Evolutionary conservation across 495 filamentous ascomycete species (phyloP).

Genomic region (Tirmania nivea): DNA sequence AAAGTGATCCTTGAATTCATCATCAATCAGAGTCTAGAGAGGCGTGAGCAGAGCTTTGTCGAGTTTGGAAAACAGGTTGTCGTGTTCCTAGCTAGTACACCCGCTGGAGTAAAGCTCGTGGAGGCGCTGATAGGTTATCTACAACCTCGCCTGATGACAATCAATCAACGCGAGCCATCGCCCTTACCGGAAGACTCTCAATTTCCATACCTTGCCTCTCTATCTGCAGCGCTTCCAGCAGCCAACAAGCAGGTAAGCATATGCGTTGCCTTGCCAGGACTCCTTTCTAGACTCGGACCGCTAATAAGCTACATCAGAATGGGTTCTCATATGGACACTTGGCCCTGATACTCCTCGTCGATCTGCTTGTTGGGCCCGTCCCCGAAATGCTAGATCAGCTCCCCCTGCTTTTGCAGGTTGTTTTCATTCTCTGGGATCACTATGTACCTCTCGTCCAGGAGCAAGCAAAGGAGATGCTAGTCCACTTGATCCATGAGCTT

Average conservation of each 20-base stretch:
- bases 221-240: constrained; percentile 55
- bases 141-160: constrained; percentile 40
- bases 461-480: constrained; percentile 90
- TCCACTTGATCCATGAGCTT: constrained; percentile 91
- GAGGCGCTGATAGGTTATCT: constrained; percentile 44
- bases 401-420: constrained; percentile 68
- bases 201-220: constrained; percentile 74
- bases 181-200: constrained; percentile 50
- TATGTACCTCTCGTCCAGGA: constrained; percentile 91
- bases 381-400: constrained; percentile 55
- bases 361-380: constrained; percentile 84
- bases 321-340: constrained; percentile 84
- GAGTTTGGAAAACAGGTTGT: constrained; percentile 95
- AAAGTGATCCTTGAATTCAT: constrained; percentile 88
- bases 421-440: constrained; percentile 89
- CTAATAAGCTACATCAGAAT: constrained; percentile 21
- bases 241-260: constrained; percentile 57
- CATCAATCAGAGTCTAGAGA: constrained; percentile 75
- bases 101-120: constrained; percentile 74
- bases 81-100: constrained; percentile 80
- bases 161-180: constrained; percentile 29
- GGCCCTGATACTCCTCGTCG: constrained; percentile 79
- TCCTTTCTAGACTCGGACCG: constrained; percentile 8
- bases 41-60: constrained; percentile 90
- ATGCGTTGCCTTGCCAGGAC: neutral